A percentile compares a stretch with the other conserved stretches of the same genome.
These are phyloP conservation scores for Gilbertella persicaria DNA, from an alignment of 371 early-diverging fungal genomes.

Conservation along the genomic window DNA sequence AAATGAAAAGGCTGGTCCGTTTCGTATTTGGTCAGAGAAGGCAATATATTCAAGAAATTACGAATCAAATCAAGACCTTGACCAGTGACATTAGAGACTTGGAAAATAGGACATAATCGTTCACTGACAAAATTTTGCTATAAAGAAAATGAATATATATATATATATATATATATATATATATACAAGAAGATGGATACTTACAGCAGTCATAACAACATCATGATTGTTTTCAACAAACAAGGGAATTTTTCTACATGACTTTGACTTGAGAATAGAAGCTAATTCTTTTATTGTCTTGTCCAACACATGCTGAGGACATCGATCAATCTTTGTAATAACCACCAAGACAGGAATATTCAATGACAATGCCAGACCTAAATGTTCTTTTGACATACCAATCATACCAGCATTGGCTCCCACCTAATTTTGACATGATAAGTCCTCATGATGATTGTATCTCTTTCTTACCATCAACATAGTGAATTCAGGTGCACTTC, in stretches of 20 bases:
- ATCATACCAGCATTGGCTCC: slow-evolving; percentile 91
- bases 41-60: slow-evolving; percentile 83
- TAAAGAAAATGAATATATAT: neutral
- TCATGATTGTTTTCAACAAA: slow-evolving; percentile 75
- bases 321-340: slow-evolving; percentile 92
- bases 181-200: neutral
- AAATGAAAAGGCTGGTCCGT: slow-evolving; percentile 65
- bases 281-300: slow-evolving; percentile 81
- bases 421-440: slow-evolving; percentile 30
- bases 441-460: neutral
- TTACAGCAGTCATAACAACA: slow-evolving; percentile 77
- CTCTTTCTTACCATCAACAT: slow-evolving; percentile 72
- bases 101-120: slow-evolving; percentile 92
- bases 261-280: slow-evolving; percentile 82
- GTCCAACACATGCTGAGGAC: slow-evolving; percentile 83
- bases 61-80: slow-evolving; percentile 81
- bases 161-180: neutral
- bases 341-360: slow-evolving; percentile 88
- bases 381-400: slow-evolving; percentile 94
- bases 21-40: slow-evolving; percentile 69
- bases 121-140: slow-evolving; percentile 79
- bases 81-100: slow-evolving; percentile 92
- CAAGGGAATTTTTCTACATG: slow-evolving; percentile 91
- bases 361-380: slow-evolving; percentile 86
- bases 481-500: slow-evolving; percentile 87